These are phyloP conservation scores for Alternaria sp. DNA, from an alignment of 2,329 filamentous ascomycete species.

Conservation along the genomic window DNA sequence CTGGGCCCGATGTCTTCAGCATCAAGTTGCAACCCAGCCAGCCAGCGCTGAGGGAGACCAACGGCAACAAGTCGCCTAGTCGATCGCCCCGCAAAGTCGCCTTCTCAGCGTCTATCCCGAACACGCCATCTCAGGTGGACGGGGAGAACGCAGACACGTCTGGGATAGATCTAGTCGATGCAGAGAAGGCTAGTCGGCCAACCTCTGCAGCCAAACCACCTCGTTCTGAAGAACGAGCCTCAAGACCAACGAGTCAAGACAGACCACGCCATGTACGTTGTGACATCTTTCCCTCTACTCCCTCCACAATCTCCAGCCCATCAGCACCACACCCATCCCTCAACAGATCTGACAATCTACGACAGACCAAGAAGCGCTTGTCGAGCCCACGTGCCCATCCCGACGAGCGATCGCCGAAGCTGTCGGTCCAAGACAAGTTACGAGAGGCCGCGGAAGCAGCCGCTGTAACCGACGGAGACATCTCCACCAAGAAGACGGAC, in stretches of 20 bases:
- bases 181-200: conserved; percentile 21
- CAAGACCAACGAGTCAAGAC: conserved; percentile 31
- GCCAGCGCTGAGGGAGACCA: conserved; percentile 44
- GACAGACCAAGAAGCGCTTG: conserved; percentile 46
- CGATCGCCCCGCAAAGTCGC: conserved; percentile 50
- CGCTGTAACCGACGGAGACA: conserved; percentile 26
- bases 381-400: conserved; percentile 48
- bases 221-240: conserved; percentile 25
- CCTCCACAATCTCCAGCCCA: conserved; percentile 5
- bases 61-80: conserved; percentile 44
- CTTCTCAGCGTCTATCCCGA: conserved; percentile 46
- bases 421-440: conserved; percentile 57
- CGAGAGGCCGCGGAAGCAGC: conserved; percentile 53
- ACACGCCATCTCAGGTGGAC: conserved; percentile 39
- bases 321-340: conserved; percentile 9
- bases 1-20: conserved; percentile 41
- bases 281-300: conserved; percentile 34
- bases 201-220: conserved; percentile 24
- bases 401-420: conserved; percentile 48
- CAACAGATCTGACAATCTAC: conserved; percentile 34
- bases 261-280: conserved; percentile 48
- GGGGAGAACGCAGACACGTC: conserved; percentile 44
- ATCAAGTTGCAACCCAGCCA: conserved; percentile 40
- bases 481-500: conserved; percentile 12
- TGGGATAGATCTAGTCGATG: conserved; percentile 34